Conservation (phyloP, 257 asterid species). For the Handroanthus guayacan region DNA sequence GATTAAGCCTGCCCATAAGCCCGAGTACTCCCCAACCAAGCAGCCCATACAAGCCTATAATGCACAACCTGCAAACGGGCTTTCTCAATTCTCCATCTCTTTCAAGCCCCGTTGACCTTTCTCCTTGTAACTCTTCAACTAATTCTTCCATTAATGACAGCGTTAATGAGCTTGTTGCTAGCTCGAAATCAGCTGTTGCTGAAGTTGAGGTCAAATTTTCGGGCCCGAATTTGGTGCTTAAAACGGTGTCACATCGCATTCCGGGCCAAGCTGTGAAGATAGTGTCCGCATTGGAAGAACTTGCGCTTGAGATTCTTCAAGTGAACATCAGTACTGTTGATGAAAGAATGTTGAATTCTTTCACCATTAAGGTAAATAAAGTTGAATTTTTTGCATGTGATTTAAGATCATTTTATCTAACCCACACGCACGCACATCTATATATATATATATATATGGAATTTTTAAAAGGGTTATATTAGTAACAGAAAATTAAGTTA, state of each 20-base stretch:
- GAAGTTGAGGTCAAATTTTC: constrained; percentile 93
- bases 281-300: constrained; percentile 66
- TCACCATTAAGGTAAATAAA: constrained; percentile 83
- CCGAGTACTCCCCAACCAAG: constrained; percentile 86
- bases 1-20: constrained; percentile 74
- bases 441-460: not conserved
- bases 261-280: constrained; percentile 81
- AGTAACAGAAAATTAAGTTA: no score
- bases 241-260: constrained; percentile 66
- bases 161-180: constrained; percentile 80
- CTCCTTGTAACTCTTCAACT: constrained; percentile 64
- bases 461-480: no score
- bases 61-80: constrained; percentile 39
- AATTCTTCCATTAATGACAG: constrained; percentile 53
- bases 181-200: constrained; percentile 74
- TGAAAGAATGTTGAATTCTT: constrained; percentile 73
- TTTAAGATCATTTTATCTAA: not conserved
- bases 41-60: constrained; percentile 69
- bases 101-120: constrained; percentile 50
- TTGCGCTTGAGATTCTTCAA: constrained; percentile 78
- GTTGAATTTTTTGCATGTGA: not conserved
- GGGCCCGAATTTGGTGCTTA: constrained; percentile 72
- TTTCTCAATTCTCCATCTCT: constrained; percentile 42
- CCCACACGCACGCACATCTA: not conserved
- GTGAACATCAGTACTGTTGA: constrained; percentile 70